Evolutionary conservation across 768 basidiomycete genomes (phyloP), one percentile per base, ranked within the genome.

Genomic region (Phanerochaete sordida): DNA sequence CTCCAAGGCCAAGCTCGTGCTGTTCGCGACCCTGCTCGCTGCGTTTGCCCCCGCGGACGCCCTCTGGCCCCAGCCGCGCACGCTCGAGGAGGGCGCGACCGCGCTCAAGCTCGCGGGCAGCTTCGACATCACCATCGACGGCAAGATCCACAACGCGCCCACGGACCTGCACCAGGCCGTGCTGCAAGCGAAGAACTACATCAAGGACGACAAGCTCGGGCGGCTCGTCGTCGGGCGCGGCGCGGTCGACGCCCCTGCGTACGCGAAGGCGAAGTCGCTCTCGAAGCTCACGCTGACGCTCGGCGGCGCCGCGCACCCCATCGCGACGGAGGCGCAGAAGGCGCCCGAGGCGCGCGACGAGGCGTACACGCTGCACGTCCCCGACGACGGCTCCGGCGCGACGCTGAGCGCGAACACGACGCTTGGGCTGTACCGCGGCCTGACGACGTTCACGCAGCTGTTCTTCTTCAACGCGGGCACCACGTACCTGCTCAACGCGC

Each of bases 381-480:
- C 86, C 0, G 64, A 69, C 21, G 77, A 83, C 64, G 86, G 86
- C 16, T 74, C 75, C 0, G 66, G 72, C n/a, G 88, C 86, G 15
- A 76, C 69, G 0, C 70, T 92, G 47, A 75, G 70, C 0, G 87
- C 89, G 8, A 84, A 82, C 63, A 83, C 86, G 50, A 83, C 85
- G 0, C 72, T 91, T 45, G 90, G 90, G 0, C 70, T 91, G 23
- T 79, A 85, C 57, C 75, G 90, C 56, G 91, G 90, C 2, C 71
- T 93, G 61, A 86, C 87, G n/a, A 92, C 89, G 0, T 93, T 93
- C 70, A 75, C 68, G 26, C 79, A 81, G 66, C 73, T 91, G 35
- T 88, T 85, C 78, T 91, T 88, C 66, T 74, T 81, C 59, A 68
- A 74, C 30, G 66, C 70, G 7, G 79, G 75, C 7, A 73, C 72